Evolutionary conservation across 495 filamentous ascomycete species (phyloP).

Genomic region (Daldinia vernicosa): DNA sequence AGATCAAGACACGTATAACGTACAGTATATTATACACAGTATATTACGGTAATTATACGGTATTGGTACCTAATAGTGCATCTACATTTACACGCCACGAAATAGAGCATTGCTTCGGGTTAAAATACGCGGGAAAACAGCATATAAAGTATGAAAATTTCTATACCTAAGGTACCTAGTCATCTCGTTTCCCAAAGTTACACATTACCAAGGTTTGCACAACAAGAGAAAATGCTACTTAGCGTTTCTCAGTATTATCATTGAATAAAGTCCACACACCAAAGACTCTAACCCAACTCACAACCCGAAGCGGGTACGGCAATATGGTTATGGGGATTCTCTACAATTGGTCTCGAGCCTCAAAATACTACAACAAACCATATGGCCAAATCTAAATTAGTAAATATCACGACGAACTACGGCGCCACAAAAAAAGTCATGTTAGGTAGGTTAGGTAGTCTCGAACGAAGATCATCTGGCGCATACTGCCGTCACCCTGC

Average conservation of each 20-base stretch:
- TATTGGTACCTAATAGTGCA: background rate
- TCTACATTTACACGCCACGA: background rate
- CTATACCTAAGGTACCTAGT: no score
- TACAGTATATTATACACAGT: conserved; percentile 8
- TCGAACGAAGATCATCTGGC: conserved; percentile 28
- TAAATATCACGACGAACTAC: conserved; percentile 24
- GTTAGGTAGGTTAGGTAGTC: conserved; percentile 20
- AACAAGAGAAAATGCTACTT: no score
- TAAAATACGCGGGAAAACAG: background rate
- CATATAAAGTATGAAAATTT: background rate
- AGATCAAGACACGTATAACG: conserved; percentile 18
- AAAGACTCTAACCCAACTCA: background rate
- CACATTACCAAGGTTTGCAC: background rate
- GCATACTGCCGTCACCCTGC: conserved; percentile 29
- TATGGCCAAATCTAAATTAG: conserved; percentile 1
- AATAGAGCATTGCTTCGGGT: background rate
- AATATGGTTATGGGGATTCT: background rate
- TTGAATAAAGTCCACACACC: background rate
- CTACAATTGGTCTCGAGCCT: background rate
- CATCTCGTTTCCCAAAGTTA: no score
- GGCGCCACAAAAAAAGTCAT: conserved; percentile 2
- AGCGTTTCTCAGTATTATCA: background rate
- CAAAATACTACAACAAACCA: background rate
- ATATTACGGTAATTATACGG: background rate
- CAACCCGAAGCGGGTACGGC: background rate